phyloP scores from a whole-genome alignment of 2,329 filamentous ascomycete species.

The Phaeosphaeriaceae sp. region DNA sequence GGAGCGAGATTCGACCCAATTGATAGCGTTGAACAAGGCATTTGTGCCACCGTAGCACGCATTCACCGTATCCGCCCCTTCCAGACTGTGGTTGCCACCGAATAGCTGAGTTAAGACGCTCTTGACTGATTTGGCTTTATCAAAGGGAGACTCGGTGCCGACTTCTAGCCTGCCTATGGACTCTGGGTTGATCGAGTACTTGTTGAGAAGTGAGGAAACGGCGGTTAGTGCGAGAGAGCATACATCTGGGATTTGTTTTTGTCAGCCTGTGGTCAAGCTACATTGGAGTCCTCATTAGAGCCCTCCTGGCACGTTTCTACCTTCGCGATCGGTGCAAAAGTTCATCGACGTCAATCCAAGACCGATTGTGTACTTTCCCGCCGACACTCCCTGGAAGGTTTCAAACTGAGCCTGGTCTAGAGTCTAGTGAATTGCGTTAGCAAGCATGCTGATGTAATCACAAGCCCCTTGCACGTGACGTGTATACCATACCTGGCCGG shows the following conservation, averaged over 20 bases:
- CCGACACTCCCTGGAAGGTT: constrained; percentile 60
- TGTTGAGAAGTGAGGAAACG: constrained; percentile 59
- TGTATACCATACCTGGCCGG: constrained; percentile 53
- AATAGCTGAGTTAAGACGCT: constrained; percentile 62
- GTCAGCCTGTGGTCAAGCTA: constrained; percentile 14
- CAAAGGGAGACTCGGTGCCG: constrained; percentile 61
- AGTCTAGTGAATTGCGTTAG: constrained; percentile 18
- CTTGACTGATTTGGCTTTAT: constrained; percentile 64
- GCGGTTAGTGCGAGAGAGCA: constrained; percentile 61
- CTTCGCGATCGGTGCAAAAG: constrained; percentile 62
- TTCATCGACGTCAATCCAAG: constrained; percentile 63
- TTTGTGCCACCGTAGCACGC: constrained; percentile 63
- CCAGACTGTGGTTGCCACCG: constrained; percentile 60
- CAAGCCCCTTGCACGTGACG: constrained; percentile 1
- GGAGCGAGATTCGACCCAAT: constrained; percentile 61
- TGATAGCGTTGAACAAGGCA: constrained; percentile 60
- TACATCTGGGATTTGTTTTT: constrained; percentile 50
- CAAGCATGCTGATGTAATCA: constrained; percentile 10
- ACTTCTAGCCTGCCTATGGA: constrained; percentile 60
- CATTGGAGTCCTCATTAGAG: not conserved
- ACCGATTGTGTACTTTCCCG: constrained; percentile 62
- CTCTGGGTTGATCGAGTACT: constrained; percentile 60
- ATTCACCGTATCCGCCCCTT: constrained; percentile 61
- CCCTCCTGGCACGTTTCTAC: constrained; percentile 37
- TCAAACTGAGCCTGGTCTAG: constrained; percentile 60